phyloP scores from a whole-genome alignment of 768 basidiomycete species.

The Phylloporus scabripes region DNA sequence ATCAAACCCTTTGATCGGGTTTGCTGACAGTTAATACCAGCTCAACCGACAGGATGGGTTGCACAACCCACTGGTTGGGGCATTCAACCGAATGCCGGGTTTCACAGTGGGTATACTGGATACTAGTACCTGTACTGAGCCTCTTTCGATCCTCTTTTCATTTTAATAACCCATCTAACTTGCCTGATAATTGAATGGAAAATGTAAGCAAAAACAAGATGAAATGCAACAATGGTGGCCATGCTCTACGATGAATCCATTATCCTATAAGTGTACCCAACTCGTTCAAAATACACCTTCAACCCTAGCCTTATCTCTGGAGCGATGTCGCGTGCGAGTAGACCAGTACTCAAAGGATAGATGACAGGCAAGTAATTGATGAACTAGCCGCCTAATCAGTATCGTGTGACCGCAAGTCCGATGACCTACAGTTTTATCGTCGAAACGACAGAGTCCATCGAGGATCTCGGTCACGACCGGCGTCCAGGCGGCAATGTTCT shows the following conservation, averaged over 20 bases:
- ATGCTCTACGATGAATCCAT: conserved; percentile 49
- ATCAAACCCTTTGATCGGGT: background rate
- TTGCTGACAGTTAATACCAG: conserved; percentile 16
- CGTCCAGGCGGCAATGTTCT: conserved; percentile 96
- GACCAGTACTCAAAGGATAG: conserved; percentile 84
- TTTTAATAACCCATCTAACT: conserved; percentile 26
- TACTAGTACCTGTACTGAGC: conserved; percentile 30
- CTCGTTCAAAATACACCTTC: conserved; percentile 72
- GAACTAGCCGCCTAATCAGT: conserved; percentile 51
- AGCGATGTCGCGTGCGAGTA: conserved; percentile 76
- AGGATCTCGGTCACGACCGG: conserved; percentile 97
- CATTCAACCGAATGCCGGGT: conserved; percentile 30
- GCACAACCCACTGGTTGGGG: conserved; percentile 60
- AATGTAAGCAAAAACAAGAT: conserved; percentile 8
- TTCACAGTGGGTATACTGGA: conserved; percentile 32
- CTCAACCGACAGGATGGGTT: conserved; percentile 34
- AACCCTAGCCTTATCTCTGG: conserved; percentile 79
- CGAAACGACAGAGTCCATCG: conserved; percentile 84
- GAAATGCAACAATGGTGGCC: conserved; percentile 12
- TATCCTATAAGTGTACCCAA: conserved; percentile 68
- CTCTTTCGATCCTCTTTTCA: conserved; percentile 9
- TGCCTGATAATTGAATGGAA: conserved; percentile 26
- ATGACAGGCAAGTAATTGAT: conserved; percentile 80
- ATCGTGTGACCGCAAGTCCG: background rate
- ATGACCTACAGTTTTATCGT: conserved; percentile 78